These are phyloP conservation scores for Rhododendron mucronatum DNA, from an alignment of 148 eudicot genomes.

Conservation along the genomic window DNA sequence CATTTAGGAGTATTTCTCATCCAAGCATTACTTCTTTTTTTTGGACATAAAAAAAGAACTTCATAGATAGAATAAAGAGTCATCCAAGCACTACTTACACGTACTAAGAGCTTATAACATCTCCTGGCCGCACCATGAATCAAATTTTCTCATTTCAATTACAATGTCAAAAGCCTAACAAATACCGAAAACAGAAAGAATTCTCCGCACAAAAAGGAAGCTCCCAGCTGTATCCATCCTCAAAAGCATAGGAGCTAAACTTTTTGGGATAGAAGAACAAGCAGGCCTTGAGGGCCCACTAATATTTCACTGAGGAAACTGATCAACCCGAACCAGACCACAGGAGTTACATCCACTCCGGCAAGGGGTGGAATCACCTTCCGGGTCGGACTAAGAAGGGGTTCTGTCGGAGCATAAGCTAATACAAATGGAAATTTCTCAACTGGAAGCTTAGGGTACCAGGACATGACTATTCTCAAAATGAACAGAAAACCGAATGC, in stretches of 20 bases:
- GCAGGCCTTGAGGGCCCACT: constrained; percentile 94
- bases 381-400: constrained; percentile 65
- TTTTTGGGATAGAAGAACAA: constrained; percentile 87
- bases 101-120: background rate
- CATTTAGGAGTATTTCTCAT: background rate
- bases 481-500: constrained; percentile 79
- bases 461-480: constrained; percentile 91
- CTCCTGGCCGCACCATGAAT: background rate
- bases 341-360: constrained; percentile 96
- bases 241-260: constrained; percentile 13
- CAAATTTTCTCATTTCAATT: background rate
- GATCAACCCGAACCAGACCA: constrained; percentile 90
- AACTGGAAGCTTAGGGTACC: constrained; percentile 97
- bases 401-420: constrained; percentile 95
- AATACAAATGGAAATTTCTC: constrained; percentile 75
- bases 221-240: background rate
- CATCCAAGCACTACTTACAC: background rate
- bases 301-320: constrained; percentile 88
- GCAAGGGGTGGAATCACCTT: constrained; percentile 84
- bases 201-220: background rate
- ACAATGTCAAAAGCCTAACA: background rate
- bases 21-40: background rate
- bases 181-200: background rate
- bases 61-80: no score
- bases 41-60: no score